phyloP scores from a whole-genome alignment of 495 filamentous ascomycete species.

The Aspergillus carlsbadensis region DNA sequence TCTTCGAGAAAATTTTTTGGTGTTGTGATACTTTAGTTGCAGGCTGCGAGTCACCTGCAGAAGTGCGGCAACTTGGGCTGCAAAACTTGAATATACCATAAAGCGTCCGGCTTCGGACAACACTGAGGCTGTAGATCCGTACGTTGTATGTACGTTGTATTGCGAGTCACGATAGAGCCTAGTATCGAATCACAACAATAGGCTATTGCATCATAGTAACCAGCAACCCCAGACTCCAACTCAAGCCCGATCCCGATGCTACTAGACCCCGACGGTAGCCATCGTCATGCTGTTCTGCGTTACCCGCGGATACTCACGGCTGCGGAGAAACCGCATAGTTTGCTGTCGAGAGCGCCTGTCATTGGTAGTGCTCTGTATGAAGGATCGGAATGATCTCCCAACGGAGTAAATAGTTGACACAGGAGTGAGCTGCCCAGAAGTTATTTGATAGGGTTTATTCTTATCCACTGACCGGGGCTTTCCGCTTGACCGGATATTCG shows the following conservation, averaged over 20 bases:
- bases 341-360: neutral
- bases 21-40: too few relatives aligned
- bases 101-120: too few relatives aligned
- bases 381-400: neutral
- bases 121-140: too few relatives aligned
- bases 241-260: neutral
- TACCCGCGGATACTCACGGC: constrained; percentile 21
- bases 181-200: too few relatives aligned
- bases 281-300: constrained; percentile 13
- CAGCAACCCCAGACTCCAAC: neutral
- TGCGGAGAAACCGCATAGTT: neutral
- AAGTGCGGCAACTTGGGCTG: too few relatives aligned
- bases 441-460: constrained; percentile 13
- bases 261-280: constrained; percentile 12
- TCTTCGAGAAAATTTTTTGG: too few relatives aligned
- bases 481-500: constrained; percentile 7
- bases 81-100: too few relatives aligned
- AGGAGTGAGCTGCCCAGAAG: neutral
- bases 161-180: too few relatives aligned
- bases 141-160: too few relatives aligned
- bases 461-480: constrained; percentile 13
- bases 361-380: neutral
- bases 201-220: too few relatives aligned
- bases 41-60: too few relatives aligned
- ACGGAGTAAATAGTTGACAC: neutral